Evolutionary conservation across 2,329 filamentous ascomycete genomes (phyloP).

Genomic region (Nigrospora oryzae): DNA sequence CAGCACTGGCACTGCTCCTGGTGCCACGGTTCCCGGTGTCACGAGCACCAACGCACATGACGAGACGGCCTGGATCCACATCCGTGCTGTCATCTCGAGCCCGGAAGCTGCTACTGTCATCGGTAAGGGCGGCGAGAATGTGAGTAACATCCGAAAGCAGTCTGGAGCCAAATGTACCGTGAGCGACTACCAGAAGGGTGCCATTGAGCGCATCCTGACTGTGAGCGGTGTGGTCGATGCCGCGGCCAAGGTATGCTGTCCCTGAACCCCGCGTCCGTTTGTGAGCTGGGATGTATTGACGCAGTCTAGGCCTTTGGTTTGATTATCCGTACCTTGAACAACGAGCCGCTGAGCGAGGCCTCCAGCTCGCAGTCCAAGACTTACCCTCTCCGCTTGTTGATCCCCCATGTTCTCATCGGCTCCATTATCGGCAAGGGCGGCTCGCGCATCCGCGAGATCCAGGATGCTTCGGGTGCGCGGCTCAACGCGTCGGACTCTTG

Average conservation of each 20-base stretch:
- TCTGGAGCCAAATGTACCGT: constrained; percentile 98
- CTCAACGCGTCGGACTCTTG: constrained; percentile 95
- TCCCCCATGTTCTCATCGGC: constrained; percentile 94
- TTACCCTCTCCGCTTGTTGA: constrained; percentile 88
- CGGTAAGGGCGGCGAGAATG: constrained; percentile 97
- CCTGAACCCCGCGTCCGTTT: constrained; percentile 2
- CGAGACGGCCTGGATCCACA: constrained; percentile 93
- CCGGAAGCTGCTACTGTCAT: constrained; percentile 96
- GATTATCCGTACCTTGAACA: constrained; percentile 96
- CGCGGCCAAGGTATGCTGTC: constrained; percentile 72
- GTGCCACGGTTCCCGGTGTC: constrained; percentile 26
- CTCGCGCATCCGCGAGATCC: constrained; percentile 93
- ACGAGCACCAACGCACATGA: constrained; percentile 58
- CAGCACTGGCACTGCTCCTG: constrained; percentile 24
- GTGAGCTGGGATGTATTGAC: constrained; percentile 13
- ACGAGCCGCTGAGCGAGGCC: constrained; percentile 79
- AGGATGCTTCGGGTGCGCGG: constrained; percentile 92
- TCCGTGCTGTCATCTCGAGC: constrained; percentile 94
- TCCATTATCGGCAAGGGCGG: constrained; percentile 98
- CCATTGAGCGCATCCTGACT: constrained; percentile 93
- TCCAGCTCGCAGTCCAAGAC: constrained; percentile 95
- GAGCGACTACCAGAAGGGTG: constrained; percentile 94
- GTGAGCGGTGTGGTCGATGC: constrained; percentile 96
- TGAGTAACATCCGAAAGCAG: constrained; percentile 89
- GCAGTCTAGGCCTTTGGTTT: constrained; percentile 75